Evolutionary conservation across 106 monocot genomes (phyloP), one percentile per base, ranked within the genome.

Genomic region (Narthecium ossifragum): DNA sequence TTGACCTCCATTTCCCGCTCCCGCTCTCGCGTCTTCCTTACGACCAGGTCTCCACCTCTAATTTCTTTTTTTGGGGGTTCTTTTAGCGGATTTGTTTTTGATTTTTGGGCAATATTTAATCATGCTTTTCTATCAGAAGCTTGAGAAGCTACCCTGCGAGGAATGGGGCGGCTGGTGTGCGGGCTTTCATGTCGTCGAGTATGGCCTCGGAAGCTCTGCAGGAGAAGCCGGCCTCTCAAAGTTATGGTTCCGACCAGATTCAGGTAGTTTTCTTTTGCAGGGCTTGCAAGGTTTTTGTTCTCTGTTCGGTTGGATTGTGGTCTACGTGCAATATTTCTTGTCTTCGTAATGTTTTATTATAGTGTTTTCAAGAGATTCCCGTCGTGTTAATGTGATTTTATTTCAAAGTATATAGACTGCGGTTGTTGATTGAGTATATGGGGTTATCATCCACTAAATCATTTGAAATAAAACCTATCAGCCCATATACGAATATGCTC

Each of bases 171-270:
- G 71, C 33, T 30, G 67, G 46, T 31, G 68, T 62, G 55, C 65
- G 86, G 68, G 78, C 80, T 56, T 86, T 86, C 67, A 68, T 71
- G 78, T 72, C 81, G 8, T 78, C 86, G 20, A 51, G 53, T 26
- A 3, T 69, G 17, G 67, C 77, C 0, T 67, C 67, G 3, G 86
- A 86, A 50, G 64, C 64, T 29, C 31, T 72, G 1, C 73, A 86
- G 46, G 81, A 65, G 30, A 86, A 70, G 60, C 29, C 71, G 5
- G 65, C 58, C 28, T 70, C 63, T 6, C 66, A 71, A 23, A 37
- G 36, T 22, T 86, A 86, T 63, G 74, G 77, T 8, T 73, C 86
- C 26, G 81, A 78, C 9, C 81, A 86, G 64, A 81, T 86, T 81
- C 86, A 86, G 81, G 86, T 81, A 34, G 53, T 34, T 43, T 8